Evolutionary conservation across 495 filamentous ascomycete genomes (phyloP).

Genomic region (Cudoniella acicularis): DNA sequence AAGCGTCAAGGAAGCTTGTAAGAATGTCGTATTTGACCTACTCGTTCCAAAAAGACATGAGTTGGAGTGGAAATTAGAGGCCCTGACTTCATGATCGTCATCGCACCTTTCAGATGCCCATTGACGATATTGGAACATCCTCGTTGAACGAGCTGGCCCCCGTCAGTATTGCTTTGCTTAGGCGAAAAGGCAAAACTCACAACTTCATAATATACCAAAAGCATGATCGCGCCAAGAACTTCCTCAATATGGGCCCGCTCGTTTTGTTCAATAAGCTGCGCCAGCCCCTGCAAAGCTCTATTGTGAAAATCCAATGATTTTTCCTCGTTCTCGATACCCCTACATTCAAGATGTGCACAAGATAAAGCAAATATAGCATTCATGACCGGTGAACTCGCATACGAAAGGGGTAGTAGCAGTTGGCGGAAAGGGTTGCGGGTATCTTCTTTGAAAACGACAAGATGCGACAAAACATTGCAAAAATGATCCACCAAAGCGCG

Average conservation of each 20-base stretch:
- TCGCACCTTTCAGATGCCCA: conserved; percentile 55
- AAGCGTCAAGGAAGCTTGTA: neutral
- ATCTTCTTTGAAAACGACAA: conserved; percentile 61
- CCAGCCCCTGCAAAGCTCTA: conserved; percentile 53
- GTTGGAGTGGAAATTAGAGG: conserved; percentile 45
- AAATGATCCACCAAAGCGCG: conserved; percentile 58
- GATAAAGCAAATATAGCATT: conserved; percentile 58
- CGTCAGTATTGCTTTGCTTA: neutral
- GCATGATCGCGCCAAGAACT: conserved; percentile 57
- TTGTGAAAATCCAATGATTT: conserved; percentile 56
- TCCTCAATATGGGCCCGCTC: conserved; percentile 48
- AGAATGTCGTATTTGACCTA: conserved; percentile 28
- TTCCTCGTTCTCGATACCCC: conserved; percentile 51
- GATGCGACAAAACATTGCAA: conserved; percentile 57
- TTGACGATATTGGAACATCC: conserved; percentile 54
- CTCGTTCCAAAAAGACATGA: conserved; percentile 54
- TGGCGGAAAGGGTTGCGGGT: conserved; percentile 60
- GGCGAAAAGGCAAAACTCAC: conserved; percentile 35
- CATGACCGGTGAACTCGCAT: conserved; percentile 46
- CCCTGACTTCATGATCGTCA: conserved; percentile 53
- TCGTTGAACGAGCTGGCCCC: conserved; percentile 52
- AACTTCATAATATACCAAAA: conserved; percentile 61
- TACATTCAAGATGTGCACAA: conserved; percentile 55
- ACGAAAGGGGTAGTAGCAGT: conserved; percentile 55
- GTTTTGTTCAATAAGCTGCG: conserved; percentile 51